These are phyloP conservation scores for Farysia itapuensis DNA, from an alignment of 1,284 basidiomycete genomes.

Conservation along the genomic window DNA sequence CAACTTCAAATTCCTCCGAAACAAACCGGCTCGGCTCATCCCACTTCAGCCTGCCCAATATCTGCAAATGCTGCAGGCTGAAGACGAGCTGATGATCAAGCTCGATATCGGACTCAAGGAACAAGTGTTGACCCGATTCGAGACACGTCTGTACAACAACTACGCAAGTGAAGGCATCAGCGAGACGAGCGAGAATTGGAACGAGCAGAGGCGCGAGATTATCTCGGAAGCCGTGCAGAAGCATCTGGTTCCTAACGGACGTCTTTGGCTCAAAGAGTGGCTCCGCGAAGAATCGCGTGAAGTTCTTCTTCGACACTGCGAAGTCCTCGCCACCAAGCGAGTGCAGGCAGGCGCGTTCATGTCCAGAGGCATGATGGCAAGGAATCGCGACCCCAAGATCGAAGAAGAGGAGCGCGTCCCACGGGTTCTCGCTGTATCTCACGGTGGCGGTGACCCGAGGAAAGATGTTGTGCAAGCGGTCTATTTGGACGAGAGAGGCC, in stretches of 20 bases:
- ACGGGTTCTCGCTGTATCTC: constrained; percentile 86
- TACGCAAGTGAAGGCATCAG: constrained; percentile 83
- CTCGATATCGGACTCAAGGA: constrained; percentile 70
- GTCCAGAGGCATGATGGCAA: constrained; percentile 59
- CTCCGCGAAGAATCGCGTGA: constrained; percentile 89
- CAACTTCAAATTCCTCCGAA: constrained; percentile 90
- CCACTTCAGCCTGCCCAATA: constrained; percentile 68
- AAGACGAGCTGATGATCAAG: constrained; percentile 81
- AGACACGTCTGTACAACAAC: constrained; percentile 69
- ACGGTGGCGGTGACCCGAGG: constrained; percentile 90
- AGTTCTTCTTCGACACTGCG: constrained; percentile 43
- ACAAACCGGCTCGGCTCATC: constrained; percentile 79
- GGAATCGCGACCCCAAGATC: constrained; percentile 53
- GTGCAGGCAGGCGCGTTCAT: constrained; percentile 70
- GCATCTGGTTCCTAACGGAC: constrained; percentile 77
- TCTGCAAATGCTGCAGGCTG: constrained; percentile 86
- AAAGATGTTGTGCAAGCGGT: constrained; percentile 84
- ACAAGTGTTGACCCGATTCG: constrained; percentile 38
- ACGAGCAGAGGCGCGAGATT: constrained; percentile 77
- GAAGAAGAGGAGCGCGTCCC: constrained; percentile 72
- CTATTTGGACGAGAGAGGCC: constrained; percentile 82
- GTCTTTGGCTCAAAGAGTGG: constrained; percentile 86
- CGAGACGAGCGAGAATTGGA: constrained; percentile 87
- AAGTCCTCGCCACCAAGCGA: constrained; percentile 53
- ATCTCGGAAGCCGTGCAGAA: constrained; percentile 77